phyloP scores from a whole-genome alignment of 805 yeast species.

The Kockiozyma suomiensis region DNA sequence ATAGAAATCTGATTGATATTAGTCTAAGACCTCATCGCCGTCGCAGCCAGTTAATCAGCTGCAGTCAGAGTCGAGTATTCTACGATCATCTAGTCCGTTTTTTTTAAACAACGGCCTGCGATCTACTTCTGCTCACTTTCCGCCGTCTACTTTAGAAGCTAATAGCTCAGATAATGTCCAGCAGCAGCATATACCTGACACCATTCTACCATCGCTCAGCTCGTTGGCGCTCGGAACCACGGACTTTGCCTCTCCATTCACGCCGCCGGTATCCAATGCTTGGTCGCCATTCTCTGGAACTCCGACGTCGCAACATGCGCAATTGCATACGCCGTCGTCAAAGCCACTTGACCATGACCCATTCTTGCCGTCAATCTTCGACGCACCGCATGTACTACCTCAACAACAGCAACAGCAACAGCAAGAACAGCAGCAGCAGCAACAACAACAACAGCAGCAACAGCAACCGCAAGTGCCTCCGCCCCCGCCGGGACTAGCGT shows the following conservation, averaged over 20 bases:
- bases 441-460: constrained; percentile 20
- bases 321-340: constrained; percentile 1
- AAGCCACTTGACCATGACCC: constrained; percentile 22
- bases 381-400: too few species aligned
- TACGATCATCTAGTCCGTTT: constrained; percentile 21
- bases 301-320: constrained; percentile 22
- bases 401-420: too few species aligned
- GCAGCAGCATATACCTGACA: constrained; percentile 5
- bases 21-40: neutral
- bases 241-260: constrained; percentile 18
- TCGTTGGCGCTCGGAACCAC: neutral
- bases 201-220: constrained; percentile 11
- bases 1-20: neutral
- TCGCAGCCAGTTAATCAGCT: constrained; percentile 2
- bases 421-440: constrained; percentile 15
- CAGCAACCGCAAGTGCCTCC: constrained; percentile 15
- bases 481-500: constrained; percentile 22
- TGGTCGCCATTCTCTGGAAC: constrained; percentile 25
- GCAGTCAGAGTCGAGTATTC: neutral
- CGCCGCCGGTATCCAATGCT: constrained; percentile 2
- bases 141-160: neutral
- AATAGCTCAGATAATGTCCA: neutral
- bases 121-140: constrained; percentile 10
- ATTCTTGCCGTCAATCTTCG: constrained; percentile 15
- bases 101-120: neutral